Evolutionary conservation across 148 eudicot genomes (phyloP).

Genomic region (Camellia lanceoleosa): DNA sequence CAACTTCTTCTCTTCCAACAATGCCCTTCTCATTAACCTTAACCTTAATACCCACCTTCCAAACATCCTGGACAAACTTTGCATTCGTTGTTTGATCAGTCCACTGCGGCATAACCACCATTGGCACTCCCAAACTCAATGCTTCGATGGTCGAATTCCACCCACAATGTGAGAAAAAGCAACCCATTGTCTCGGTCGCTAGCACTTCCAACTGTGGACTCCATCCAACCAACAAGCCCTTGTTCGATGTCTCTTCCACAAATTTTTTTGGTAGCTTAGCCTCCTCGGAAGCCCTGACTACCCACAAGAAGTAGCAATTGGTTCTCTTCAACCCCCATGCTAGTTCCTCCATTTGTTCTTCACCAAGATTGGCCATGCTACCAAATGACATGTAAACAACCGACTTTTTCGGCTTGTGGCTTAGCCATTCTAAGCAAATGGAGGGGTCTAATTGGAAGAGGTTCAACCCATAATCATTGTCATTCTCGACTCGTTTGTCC

Average conservation of each 20-base stretch:
- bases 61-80: slow-evolving; percentile 43
- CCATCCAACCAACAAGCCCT: slow-evolving; percentile 39
- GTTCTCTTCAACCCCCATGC: slow-evolving; percentile 33
- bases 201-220: slow-evolving; percentile 41
- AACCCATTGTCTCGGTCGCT: slow-evolving; percentile 30
- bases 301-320: slow-evolving; percentile 35
- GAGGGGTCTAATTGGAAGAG: slow-evolving; percentile 26
- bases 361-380: slow-evolving; percentile 35
- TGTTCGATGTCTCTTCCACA: slow-evolving; percentile 3
- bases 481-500: slow-evolving; percentile 34
- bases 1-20: slow-evolving; percentile 37
- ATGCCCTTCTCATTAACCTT: slow-evolving; percentile 34
- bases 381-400: slow-evolving; percentile 50
- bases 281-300: slow-evolving; percentile 27
- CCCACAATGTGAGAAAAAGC: slow-evolving; percentile 45
- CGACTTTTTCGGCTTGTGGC: slow-evolving; percentile 39
- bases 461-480: slow-evolving; percentile 33
- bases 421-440: slow-evolving; percentile 27
- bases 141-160: slow-evolving; percentile 49
- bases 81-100: slow-evolving; percentile 47
- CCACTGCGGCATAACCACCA: slow-evolving; percentile 56
- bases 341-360: slow-evolving; percentile 37
- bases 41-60: slow-evolving; percentile 52
- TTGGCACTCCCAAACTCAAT: slow-evolving; percentile 36
- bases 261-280: slow-evolving; percentile 25